A percentile compares a stretch with the other conserved stretches of the same genome.
Conservation (phyloP, 2,329 filamentous ascomycete species). For the Colletotrichum agaves region DNA sequence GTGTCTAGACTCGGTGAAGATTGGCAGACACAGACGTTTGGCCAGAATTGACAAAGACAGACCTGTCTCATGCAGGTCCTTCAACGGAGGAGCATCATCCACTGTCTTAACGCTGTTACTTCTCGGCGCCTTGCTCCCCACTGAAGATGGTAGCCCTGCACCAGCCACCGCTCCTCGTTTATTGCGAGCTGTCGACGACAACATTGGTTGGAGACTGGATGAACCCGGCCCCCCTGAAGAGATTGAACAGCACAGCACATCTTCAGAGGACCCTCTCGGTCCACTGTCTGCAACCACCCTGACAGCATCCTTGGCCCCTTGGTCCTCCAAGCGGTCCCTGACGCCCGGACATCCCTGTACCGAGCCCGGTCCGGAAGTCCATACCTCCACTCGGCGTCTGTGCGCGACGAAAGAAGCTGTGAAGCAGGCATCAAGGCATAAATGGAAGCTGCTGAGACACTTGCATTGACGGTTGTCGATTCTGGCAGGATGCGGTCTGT, state of each 20-base stretch:
- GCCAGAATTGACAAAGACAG: neutral
- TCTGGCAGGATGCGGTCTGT: neutral
- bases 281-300: neutral
- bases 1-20: conserved; percentile 16
- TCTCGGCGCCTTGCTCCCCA: neutral
- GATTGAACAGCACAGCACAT: too few species aligned
- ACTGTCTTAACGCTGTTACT: conserved; percentile 9
- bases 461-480: conserved; percentile 26
- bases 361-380: conserved; percentile 30
- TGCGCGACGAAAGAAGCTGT: conserved; percentile 30
- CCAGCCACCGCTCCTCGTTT: neutral
- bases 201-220: neutral
- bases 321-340: conserved; percentile 2
- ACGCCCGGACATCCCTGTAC: conserved; percentile 13
- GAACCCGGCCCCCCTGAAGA: neutral
- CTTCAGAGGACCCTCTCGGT: too few species aligned
- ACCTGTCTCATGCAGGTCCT: conserved; percentile 22
- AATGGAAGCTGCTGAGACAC: conserved; percentile 37
- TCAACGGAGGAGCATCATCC: conserved; percentile 8
- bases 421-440: conserved; percentile 26
- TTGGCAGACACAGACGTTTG: neutral
- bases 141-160: neutral
- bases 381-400: conserved; percentile 27
- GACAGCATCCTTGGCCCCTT: neutral
- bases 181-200: too few species aligned